Base-by-base conservation (phyloP, 139 green algal genomes). In the Tetradesmus lagerheimii region DNA sequence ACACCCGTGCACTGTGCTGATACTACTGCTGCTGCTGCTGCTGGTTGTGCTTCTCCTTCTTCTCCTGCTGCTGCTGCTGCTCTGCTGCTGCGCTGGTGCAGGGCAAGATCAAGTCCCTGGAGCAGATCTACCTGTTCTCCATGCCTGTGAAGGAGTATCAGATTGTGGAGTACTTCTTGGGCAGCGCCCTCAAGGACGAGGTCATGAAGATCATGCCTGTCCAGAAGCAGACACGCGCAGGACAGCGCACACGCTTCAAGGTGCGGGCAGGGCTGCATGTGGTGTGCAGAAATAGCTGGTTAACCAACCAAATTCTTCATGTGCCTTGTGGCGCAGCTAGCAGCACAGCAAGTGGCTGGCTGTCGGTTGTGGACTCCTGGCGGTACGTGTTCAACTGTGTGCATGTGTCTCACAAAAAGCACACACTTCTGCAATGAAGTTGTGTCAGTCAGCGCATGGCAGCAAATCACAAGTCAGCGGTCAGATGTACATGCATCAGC, bases 191-290 rank as follows among this genome's bases (percentile, higher is more conserved):
- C 64, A 98, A 99, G 95, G 96, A 98, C 89, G 97, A 99, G 94
- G 98, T 99, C 25, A 99, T 99, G 98, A 99, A 99, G 97, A 99
- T 99, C 92, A 99, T 99, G 98, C 98, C 98, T 50, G 98, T 99
- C 91, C 98, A 99, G 96, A 99, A 99, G 97, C 98, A 99, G 96
- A 99, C 98, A 16, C 97, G 98, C 76, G 98, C 98, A 47, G 98
- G 98, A n/a, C 98, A 99, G 96, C 95, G 98, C 84, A 99, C 98
- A 11, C 95, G 98, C 85, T 99, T 99, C 96, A 99, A 99, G 96
- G 96, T 97, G 62, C 31, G 80, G n/a, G n/a, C n/a, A n/a, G n/a
- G n/a, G n/a, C n/a, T n/a, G n/a, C n/a, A n/a, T n/a, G n/a, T n/a
- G n/a, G n/a, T n/a, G n/a, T n/a, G n/a, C n/a, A n/a, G n/a, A n/a